Conservation (phyloP, 768 basidiomycete species). For the Termitomyces eurrhizus region DNA sequence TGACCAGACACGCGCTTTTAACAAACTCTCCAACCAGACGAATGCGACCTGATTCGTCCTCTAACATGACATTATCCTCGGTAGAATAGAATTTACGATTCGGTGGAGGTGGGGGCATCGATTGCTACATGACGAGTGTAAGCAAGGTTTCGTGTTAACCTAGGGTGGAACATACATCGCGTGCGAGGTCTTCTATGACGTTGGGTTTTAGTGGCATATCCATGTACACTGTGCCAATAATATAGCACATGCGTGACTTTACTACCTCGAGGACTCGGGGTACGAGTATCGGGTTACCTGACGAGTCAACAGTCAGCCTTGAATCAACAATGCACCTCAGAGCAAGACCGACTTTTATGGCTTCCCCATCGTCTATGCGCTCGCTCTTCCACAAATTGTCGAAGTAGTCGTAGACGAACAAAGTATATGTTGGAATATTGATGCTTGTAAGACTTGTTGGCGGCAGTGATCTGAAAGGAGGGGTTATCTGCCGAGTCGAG, state of each 20-base stretch:
- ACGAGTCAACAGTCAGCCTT: neutral
- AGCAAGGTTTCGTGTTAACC: no score
- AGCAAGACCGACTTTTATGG: constrained; percentile 32
- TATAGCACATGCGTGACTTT: constrained; percentile 81
- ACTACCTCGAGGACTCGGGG: constrained; percentile 83
- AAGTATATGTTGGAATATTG: constrained; percentile 61
- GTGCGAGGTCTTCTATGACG: constrained; percentile 90
- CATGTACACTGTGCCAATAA: constrained; percentile 95
- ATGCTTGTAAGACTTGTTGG: constrained; percentile 47
- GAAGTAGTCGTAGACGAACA: constrained; percentile 38
- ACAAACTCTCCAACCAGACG: constrained; percentile 77
- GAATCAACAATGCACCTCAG: neutral
- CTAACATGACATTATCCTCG: constrained; percentile 82
- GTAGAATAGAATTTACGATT: constrained; percentile 69
- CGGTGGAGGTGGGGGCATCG: constrained; percentile 67
- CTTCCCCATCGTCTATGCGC: constrained; percentile 39
- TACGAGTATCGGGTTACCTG: constrained; percentile 70
- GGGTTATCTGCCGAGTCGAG: constrained; percentile 33
- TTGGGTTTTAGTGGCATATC: constrained; percentile 99
- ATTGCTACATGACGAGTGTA: no score
- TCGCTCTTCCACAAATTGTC: constrained; percentile 35
- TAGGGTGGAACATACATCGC: constrained; percentile 63
- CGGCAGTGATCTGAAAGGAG: constrained; percentile 41
- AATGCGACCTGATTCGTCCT: constrained; percentile 95
- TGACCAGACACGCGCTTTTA: constrained; percentile 63